Evolutionary conservation across 805 yeast species (phyloP).

Genomic region (Lipomyces japonicus): DNA sequence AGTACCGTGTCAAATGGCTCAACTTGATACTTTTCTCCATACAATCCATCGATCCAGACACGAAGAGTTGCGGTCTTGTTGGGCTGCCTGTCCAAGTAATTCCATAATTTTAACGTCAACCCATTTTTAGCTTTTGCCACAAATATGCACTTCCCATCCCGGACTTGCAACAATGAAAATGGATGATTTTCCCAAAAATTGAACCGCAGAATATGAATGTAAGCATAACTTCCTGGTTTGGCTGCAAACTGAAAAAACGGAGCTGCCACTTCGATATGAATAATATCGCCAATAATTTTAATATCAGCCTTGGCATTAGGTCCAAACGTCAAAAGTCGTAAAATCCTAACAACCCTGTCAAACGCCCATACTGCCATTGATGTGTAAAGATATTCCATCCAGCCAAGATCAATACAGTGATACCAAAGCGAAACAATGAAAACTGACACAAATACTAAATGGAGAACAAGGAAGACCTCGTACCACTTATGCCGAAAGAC

Average conservation of each 20-base stretch:
- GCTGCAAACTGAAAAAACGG: neutral
- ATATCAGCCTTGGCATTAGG: slow-evolving; percentile 33
- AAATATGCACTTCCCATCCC: slow-evolving; percentile 3
- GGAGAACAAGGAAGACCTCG: slow-evolving; percentile 57
- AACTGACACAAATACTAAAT: slow-evolving; percentile 51
- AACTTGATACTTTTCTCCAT: slow-evolving; percentile 48
- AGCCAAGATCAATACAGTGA: slow-evolving; percentile 49
- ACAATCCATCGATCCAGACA: slow-evolving; percentile 55
- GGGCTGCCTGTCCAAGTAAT: slow-evolving; percentile 1
- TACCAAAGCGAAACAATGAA: slow-evolving; percentile 40
- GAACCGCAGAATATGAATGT: slow-evolving; percentile 19
- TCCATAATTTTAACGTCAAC: slow-evolving; percentile 4
- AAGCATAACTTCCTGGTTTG: slow-evolving; percentile 27
- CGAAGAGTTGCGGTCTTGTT: slow-evolving; percentile 2
- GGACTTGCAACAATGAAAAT: slow-evolving; percentile 16
- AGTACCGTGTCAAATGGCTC: slow-evolving; percentile 46
- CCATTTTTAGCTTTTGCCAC: slow-evolving; percentile 14
- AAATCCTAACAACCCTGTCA: slow-evolving; percentile 58
- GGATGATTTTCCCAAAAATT: slow-evolving; percentile 24
- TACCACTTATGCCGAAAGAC: slow-evolving; percentile 52
- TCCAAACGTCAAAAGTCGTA: slow-evolving; percentile 58
- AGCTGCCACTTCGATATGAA: slow-evolving; percentile 14
- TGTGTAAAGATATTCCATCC: slow-evolving; percentile 50
- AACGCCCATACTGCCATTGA: slow-evolving; percentile 65
- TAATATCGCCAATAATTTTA: slow-evolving; percentile 18